phyloP scores from a whole-genome alignment of 2,329 filamentous ascomycete genomes.

The Diaporthe sp. region DNA sequence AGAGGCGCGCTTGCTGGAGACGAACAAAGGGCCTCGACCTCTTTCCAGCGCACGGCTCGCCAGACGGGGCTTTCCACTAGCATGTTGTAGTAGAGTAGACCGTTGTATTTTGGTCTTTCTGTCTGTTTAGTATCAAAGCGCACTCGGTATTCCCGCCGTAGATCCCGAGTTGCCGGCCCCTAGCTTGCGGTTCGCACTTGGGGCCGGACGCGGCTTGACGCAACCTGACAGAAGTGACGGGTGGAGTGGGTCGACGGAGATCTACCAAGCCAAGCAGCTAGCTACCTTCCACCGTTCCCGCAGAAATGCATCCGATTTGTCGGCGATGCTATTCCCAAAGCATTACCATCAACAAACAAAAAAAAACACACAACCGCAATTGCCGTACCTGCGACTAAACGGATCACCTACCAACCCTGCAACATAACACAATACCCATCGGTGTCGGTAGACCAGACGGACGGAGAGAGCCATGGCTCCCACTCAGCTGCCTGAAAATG shows the following conservation, averaged over 20 bases:
- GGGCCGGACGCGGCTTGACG: not conserved
- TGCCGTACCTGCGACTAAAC: not conserved
- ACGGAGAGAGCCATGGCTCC: slow-evolving; percentile 26
- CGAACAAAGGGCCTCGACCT: not conserved
- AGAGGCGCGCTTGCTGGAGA: not conserved
- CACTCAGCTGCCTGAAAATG: slow-evolving; percentile 32
- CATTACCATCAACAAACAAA: not conserved
- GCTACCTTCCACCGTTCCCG: not conserved
- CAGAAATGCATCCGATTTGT: slow-evolving; percentile 2
- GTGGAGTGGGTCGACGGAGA: not conserved
- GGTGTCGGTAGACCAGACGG: not conserved
- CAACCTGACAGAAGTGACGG: not conserved
- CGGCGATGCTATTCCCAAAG: slow-evolving; percentile 22
- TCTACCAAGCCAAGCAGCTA: slow-evolving; percentile 14
- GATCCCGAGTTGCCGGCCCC: slow-evolving; percentile 19
- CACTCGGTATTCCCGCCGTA: not conserved
- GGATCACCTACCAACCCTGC: not conserved
- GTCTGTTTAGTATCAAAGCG: not conserved
- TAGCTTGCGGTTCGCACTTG: not conserved
- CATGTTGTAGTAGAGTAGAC: not conserved
- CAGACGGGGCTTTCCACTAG: not conserved
- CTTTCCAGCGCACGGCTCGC: not conserved
- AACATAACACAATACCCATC: not conserved
- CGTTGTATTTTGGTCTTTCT: not conserved
- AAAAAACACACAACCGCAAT: not conserved